These are phyloP conservation scores for Phytopythium boreale DNA, from an alignment of 352 stramenopile species.

Conservation along the genomic window DNA sequence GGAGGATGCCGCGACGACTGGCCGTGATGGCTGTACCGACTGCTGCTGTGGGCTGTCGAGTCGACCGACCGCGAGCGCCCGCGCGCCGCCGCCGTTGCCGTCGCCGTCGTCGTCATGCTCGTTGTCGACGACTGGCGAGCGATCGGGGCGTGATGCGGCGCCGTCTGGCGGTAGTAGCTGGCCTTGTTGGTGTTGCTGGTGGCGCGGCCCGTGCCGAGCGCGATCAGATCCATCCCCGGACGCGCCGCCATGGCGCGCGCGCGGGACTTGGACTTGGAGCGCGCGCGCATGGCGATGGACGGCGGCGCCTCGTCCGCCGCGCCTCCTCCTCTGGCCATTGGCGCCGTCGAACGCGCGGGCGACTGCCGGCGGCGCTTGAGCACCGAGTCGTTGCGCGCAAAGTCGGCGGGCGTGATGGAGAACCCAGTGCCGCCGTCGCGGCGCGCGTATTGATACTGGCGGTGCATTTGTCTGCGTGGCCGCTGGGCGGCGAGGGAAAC, in stretches of 20 bases:
- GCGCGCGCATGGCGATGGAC: slow-evolving; percentile 33
- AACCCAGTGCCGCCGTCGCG: slow-evolving; percentile 19
- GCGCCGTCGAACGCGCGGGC: slow-evolving; percentile 13
- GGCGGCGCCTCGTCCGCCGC: background rate
- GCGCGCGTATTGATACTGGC: background rate
- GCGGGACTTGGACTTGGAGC: slow-evolving; percentile 67
- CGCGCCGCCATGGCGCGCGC: slow-evolving; percentile 17
- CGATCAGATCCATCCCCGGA: slow-evolving; percentile 45
- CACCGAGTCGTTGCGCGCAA: slow-evolving; percentile 48
- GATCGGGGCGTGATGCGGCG: slow-evolving; percentile 9
- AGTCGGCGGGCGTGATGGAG: slow-evolving; percentile 55
- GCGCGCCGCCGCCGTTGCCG: background rate
- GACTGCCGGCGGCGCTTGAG: slow-evolving; percentile 52
- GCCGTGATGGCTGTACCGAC: background rate
- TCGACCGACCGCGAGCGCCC: slow-evolving; percentile 26
- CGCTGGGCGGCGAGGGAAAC: background rate
- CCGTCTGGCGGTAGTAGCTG: slow-evolving; percentile 19
- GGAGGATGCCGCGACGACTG: background rate
- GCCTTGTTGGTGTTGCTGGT: slow-evolving; percentile 40
- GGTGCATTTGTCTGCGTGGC: background rate
- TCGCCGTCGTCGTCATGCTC: background rate
- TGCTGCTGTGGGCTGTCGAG: background rate
- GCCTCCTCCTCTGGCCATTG: background rate
- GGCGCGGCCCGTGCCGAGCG: slow-evolving; percentile 33
- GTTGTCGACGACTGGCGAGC: background rate